A percentile compares a stretch with the other conserved stretches of the same genome.
phyloP scores from a whole-genome alignment of 805 yeast species.

The Saccharomycopsis amapae region DNA sequence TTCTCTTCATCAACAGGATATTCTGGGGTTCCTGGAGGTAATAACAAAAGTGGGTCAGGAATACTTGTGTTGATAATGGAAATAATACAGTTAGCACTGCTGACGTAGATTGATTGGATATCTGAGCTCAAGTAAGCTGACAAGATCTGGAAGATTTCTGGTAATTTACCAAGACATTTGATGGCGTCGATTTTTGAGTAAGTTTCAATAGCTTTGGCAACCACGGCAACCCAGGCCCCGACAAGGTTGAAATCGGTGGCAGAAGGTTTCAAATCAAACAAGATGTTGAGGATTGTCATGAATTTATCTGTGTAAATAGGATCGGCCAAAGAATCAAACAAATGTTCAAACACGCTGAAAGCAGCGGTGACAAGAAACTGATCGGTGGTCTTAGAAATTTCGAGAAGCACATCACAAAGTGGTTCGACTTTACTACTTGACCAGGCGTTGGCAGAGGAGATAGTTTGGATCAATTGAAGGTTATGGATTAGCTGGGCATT shows the following conservation, averaged over 20 bases:
- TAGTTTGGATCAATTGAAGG: constrained; percentile 65
- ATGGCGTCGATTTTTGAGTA: constrained; percentile 46
- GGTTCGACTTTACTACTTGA: constrained; percentile 61
- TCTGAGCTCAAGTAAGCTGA: constrained; percentile 65
- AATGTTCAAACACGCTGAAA: constrained; percentile 75
- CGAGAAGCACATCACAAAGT: constrained; percentile 69
- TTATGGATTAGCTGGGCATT: constrained; percentile 56
- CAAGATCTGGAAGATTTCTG: constrained; percentile 49
- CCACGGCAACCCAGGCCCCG: constrained; percentile 92
- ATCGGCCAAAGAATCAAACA: constrained; percentile 59
- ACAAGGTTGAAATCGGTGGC: constrained; percentile 76
- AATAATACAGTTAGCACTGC: constrained; percentile 82
- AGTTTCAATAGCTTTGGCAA: constrained; percentile 69
- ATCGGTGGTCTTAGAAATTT: constrained; percentile 73
- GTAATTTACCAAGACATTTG: constrained; percentile 48
- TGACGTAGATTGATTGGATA: constrained; percentile 48
- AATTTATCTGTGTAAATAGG: constrained; percentile 59
- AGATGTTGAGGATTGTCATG: constrained; percentile 54
- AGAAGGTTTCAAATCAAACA: constrained; percentile 77
- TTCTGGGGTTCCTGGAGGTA: constrained; percentile 36
- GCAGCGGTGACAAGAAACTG: constrained; percentile 79
- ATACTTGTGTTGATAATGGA: constrained; percentile 67
- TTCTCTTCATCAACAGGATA: constrained; percentile 36
- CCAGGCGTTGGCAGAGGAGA: constrained; percentile 77
- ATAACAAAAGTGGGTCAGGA: constrained; percentile 50